These are phyloP conservation scores for Purpureocillium lavendulum DNA, from an alignment of 2,329 filamentous ascomycete genomes.

Conservation along the genomic window DNA sequence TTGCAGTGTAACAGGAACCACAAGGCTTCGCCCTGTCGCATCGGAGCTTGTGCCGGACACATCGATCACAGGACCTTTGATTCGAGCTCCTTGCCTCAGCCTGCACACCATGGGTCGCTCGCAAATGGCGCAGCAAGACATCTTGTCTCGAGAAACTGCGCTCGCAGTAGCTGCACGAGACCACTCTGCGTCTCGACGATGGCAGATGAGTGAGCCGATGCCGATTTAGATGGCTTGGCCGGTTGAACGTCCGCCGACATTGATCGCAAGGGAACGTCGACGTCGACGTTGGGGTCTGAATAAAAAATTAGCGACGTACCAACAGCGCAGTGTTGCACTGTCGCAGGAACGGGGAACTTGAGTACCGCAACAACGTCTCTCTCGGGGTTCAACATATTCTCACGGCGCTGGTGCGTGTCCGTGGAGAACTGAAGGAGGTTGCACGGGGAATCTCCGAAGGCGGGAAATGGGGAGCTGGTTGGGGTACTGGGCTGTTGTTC, in stretches of 20 bases:
- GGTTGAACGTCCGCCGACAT: slow-evolving; percentile 14
- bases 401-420: not conserved
- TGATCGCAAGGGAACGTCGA: slow-evolving; percentile 10
- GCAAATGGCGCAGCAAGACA: slow-evolving; percentile 18
- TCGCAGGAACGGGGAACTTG: no score
- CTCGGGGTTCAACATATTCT: not conserved
- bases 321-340: no score
- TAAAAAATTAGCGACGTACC: no score
- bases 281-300: no score
- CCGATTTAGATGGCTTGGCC: slow-evolving; percentile 17
- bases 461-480: no score
- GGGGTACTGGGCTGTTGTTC: no score
- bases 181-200: slow-evolving; percentile 8
- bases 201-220: slow-evolving; percentile 18
- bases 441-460: no score
- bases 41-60: slow-evolving; percentile 16
- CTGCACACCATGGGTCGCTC: slow-evolving; percentile 14
- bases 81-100: slow-evolving; percentile 7
- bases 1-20: slow-evolving; percentile 9
- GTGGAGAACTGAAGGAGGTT: no score
- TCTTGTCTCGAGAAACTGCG: slow-evolving; percentile 15
- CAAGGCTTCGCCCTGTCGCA: slow-evolving; percentile 17
- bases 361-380: not conserved
- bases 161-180: slow-evolving; percentile 14
- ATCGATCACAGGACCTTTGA: slow-evolving; percentile 18